Base-by-base conservation (phyloP, 164 flowering plant genomes). In the Macadamia tetraphylla region DNA sequence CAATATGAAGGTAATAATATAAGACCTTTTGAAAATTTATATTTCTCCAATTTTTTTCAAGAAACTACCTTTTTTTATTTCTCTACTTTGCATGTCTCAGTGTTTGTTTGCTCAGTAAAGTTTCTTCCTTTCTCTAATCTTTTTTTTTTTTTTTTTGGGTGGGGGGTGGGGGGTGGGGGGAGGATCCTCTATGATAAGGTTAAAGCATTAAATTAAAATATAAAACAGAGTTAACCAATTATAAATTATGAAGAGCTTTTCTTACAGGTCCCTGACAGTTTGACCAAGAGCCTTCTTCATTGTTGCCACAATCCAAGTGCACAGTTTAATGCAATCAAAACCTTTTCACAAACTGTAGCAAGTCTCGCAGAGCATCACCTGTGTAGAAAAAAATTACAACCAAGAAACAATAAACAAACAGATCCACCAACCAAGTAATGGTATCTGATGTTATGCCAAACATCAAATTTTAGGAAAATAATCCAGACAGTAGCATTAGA, bases 221-320 rank as follows among this genome's bases (percentile, higher is more conserved):
- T 11, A 44, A 46, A 51, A 46, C 64, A 29, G 6, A 42, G 11
- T 18, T 14, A 29, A 44, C 56, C 9, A 7, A 23, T 49, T 4
- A 5, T 6, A 35, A n/a, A 10, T 35, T 29, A 35, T 29, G 51
- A 60, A 51, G 51, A 70, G 60, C 14, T 60, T 46, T 62, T 58
- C 98, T 88, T 82, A 93, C 98, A 93, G 66, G 79, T 93, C 98
- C 71, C 98, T 81, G 46, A 93, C 88, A 79, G 97, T 93, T 83
- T 93, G 98, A 81, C 63, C 98, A 67, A 93, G 69, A 67, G 80
- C 98, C 79, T 93, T 93, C 88, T 91, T 93, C 97, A 93, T 93
- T 65, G 67, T 69, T 53, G 48, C 30, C 43, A 75, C 64, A 63
- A 23, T 75, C 70, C 23, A 74, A 73, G 62, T 60, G 15, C 58